Evolutionary conservation across 352 stramenopile genomes (phyloP).

Genomic region (Pythium insidiosum): DNA sequence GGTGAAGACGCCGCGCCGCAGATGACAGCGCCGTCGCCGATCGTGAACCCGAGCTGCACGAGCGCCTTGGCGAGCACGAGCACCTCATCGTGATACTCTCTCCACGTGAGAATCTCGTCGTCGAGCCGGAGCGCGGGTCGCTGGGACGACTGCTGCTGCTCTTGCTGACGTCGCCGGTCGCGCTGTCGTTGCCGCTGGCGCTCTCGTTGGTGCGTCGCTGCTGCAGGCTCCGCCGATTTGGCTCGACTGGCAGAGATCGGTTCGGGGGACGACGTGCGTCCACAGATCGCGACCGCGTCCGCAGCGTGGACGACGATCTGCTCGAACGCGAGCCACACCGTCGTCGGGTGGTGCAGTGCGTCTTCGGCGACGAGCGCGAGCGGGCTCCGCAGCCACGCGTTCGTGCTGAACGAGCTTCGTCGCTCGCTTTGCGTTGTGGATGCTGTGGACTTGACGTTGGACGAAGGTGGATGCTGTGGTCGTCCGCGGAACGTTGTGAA

Average conservation of each 20-base stretch:
- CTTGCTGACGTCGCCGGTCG: too few relatives aligned
- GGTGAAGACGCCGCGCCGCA: constrained; percentile 31
- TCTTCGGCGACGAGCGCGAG: constrained; percentile 11
- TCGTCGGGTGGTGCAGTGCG: constrained; percentile 15
- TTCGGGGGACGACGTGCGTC: constrained; percentile 1
- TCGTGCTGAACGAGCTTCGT: constrained; percentile 17
- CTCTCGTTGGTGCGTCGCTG: too few relatives aligned
- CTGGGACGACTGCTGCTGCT: too few relatives aligned
- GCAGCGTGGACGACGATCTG: constrained; percentile 10
- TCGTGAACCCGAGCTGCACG: constrained; percentile 37
- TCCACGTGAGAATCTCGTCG: constrained; percentile 21
- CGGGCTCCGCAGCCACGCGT: constrained; percentile 10
- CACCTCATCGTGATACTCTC: constrained; percentile 22
- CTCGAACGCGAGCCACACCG: constrained; percentile 16
- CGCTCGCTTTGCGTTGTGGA: too few relatives aligned
- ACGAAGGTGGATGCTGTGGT: too few relatives aligned
- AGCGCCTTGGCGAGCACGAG: constrained; percentile 32
- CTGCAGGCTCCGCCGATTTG: too few relatives aligned
- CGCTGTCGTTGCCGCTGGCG: too few relatives aligned
- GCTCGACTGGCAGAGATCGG: too few relatives aligned
- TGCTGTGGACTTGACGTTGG: too few relatives aligned
- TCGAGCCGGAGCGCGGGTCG: too few relatives aligned
- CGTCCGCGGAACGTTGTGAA: too few relatives aligned
- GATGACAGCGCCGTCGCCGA: constrained; percentile 54
- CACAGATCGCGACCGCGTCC: constrained; percentile 9